Evolutionary conservation across 2,329 filamentous ascomycete species (phyloP), one percentile per base, ranked within the genome.

Genomic region (Raffaelea ambrosiae): DNA sequence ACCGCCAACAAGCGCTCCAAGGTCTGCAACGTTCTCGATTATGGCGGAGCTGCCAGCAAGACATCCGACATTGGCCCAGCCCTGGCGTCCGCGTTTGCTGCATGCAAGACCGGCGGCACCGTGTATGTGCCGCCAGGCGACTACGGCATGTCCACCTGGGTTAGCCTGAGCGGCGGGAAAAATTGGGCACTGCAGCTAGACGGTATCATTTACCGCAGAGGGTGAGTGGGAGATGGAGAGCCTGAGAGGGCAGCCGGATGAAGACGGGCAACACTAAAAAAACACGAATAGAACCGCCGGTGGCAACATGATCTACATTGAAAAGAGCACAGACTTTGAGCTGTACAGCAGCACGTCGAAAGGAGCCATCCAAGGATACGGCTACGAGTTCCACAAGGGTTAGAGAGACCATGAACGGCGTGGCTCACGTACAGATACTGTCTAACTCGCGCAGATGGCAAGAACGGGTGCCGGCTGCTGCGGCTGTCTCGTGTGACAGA

Each of bases 11-110:
- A 78, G 57, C 29, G 10, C n/a, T 63, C 60, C n/a, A 65, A 61
- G 54, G 69, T 67, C 11, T 78, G 74, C 61, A 73, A 71, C 54
- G 72, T 78, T 33, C 63, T 73, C 45, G 60, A 71, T 51, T 77
- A 77, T 54, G 74, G 74, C 13, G 74, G 65, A 9, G 66, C 64
- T 23, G 73, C 74, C 2, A 71, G 73, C 57, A 70, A 71, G 50
- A 62, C 63, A n/a, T 72, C 71, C 4, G 74, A 79, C 54, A 58
- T 79, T 21, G 71, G 73, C 0, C 61, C 68, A 2, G 63, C 74
- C 10, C 62, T 79, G 14, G 60, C 61, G 8, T 62, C 64, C 18
- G 76, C 75, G 3, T 77, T 69, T 54, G 65, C 60, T 3, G 75
- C 65, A 18, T 79, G 75, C 63, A 71, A 70, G 49, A 55, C 60